Evolutionary conservation across 2,329 filamentous ascomycete genomes (phyloP), one percentile per base, ranked within the genome.

Genomic region (Alternaria sp.): DNA sequence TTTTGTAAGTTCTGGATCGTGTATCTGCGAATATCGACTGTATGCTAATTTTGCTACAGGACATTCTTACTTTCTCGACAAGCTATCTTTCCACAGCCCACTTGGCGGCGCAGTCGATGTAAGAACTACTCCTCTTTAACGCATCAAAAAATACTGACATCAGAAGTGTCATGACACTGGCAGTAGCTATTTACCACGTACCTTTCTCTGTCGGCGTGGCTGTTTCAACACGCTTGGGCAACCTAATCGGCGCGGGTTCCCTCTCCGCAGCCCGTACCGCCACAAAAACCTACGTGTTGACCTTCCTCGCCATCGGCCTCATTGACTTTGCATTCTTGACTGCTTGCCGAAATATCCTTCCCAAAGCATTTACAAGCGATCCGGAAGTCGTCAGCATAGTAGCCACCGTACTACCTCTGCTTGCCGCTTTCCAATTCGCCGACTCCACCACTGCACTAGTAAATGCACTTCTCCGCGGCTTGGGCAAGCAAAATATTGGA

Each of bases 11-110:
- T 41, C 3, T 11, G 32, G 2, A n/a, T 7, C 32, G n/a, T 55
- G 14, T 7, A 12, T 16, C 1, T n/a, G 12, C 28, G 42, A 18
- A 5, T 11, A 9, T 38, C 4, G 18, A 9, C n/a, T 22, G 36
- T 24, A 38, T 18, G 34, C 20, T 51, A 11, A 47, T n/a, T 28
- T 11, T 41, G 28, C 47, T 7, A 11, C 36, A 64, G 62, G 76
- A 79, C 41, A 77, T 79, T 54, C 70, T 79, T 24, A 97, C 93
- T 0, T 85, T 97, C 30, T 88, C 90, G 2, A 87, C 92, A 0
- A 91, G 89, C 44, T 92, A 91, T 64, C 89, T 97, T 64, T 91
- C 91, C 26, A 89, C 92, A 2, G 88, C 89, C 14, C 89, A 91
- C 65, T 86, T 98, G 1, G 94, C 94, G 0, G 94, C 95, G 0